A percentile compares a stretch with the other conserved stretches of the same genome.
Evolutionary conservation across 192 early-diverging fungal species (phyloP).

Genomic region (Coemansia sp.): DNA sequence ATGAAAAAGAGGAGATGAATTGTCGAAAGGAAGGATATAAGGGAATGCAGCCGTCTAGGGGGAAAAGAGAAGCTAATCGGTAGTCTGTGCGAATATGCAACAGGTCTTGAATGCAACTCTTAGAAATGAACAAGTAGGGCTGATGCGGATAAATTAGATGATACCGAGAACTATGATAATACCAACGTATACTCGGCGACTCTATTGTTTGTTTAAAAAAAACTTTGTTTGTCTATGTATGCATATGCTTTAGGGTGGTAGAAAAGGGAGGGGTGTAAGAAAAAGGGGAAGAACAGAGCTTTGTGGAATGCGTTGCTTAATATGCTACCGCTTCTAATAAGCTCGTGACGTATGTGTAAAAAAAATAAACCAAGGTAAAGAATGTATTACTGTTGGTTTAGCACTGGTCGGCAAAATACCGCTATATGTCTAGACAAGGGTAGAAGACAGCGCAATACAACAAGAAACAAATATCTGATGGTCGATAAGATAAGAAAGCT

Average conservation of each 20-base stretch:
- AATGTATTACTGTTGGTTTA: neutral
- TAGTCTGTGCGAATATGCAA: constrained; percentile 11
- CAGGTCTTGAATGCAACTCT: neutral
- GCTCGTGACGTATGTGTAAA: neutral
- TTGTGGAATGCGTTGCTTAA: constrained; percentile 7
- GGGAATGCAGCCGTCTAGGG: neutral
- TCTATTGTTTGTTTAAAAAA: neutral
- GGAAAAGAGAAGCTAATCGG: neutral
- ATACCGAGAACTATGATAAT: constrained; percentile 9
- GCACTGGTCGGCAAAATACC: neutral
- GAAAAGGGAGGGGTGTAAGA: neutral
- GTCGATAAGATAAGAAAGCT: neutral
- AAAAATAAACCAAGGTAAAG: neutral
- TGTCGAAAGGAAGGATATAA: neutral
- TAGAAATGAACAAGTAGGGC: neutral
- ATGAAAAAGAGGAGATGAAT: neutral
- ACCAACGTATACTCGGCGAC: constrained; percentile 5
- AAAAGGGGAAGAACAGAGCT: neutral
- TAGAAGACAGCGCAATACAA: neutral
- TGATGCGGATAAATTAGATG: constrained; percentile 4
- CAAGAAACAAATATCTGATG: neutral
- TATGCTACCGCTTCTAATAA: constrained; percentile 8
- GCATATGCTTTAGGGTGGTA: neutral
- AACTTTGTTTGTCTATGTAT: constrained; percentile 2
- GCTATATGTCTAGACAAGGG: neutral